Conservation (phyloP, 163 green algal species). For the Chloroidium sp. region DNA sequence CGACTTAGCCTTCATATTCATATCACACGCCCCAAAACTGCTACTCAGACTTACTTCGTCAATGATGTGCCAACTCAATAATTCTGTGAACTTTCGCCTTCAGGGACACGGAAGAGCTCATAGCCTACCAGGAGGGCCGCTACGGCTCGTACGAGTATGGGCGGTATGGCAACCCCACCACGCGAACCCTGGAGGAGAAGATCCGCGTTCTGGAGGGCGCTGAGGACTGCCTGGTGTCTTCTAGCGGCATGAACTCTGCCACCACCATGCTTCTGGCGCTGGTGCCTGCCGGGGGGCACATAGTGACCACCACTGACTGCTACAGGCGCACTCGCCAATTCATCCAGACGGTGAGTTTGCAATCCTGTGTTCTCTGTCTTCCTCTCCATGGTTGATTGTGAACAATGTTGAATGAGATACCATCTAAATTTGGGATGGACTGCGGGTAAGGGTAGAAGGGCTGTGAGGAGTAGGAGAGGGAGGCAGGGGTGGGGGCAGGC, state of each 20-base stretch:
- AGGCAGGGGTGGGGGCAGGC: too few relatives aligned
- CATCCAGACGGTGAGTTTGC: constrained; percentile 67
- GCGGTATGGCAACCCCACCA: constrained; percentile 95
- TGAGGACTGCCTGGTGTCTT: constrained; percentile 89
- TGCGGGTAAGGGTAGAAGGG: too few relatives aligned
- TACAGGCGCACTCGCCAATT: constrained; percentile 92
- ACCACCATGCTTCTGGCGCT: constrained; percentile 98
- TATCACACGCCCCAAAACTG: too few relatives aligned
- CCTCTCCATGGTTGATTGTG: too few relatives aligned
- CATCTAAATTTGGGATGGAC: too few relatives aligned
- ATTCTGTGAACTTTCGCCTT: too few relatives aligned
- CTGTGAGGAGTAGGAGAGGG: too few relatives aligned
- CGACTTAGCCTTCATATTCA: too few relatives aligned
- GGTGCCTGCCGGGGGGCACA: constrained; percentile 88
- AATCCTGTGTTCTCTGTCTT: background rate
- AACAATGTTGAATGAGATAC: too few relatives aligned
- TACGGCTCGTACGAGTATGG: constrained; percentile 94
- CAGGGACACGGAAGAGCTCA: constrained; percentile 82
- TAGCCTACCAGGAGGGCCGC: constrained; percentile 94
- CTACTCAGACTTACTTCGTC: too few relatives aligned
- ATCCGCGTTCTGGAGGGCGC: constrained; percentile 89
- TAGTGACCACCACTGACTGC: constrained; percentile 97
- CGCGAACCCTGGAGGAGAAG: constrained; percentile 83
- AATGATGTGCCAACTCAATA: too few relatives aligned
- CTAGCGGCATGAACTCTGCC: constrained; percentile 90